These are phyloP conservation scores for Huntiella omanensis DNA, from an alignment of 2,329 filamentous ascomycete genomes.

Conservation along the genomic window DNA sequence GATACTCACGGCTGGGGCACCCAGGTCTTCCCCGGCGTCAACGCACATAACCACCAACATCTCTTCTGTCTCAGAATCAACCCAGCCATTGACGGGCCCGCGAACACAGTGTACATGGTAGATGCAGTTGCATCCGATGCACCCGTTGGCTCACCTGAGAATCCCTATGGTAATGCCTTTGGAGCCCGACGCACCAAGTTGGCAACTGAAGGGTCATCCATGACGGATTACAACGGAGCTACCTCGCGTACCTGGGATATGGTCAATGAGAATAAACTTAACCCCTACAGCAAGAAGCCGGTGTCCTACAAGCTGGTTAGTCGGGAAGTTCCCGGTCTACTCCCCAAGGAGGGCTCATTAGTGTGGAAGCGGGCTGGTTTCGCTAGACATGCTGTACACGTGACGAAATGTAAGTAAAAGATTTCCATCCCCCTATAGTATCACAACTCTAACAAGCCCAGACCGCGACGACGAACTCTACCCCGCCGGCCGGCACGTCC, in stretches of 20 bases:
- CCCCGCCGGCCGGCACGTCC: conserved; percentile 72
- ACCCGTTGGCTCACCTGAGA: conserved; percentile 57
- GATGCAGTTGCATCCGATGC: conserved; percentile 55
- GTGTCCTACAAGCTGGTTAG: conserved; percentile 79
- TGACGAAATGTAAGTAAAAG: conserved; percentile 56
- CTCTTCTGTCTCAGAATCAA: conserved; percentile 82
- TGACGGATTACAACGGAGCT: conserved; percentile 62
- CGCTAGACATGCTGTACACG: conserved; percentile 69
- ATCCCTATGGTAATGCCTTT: conserved; percentile 81
- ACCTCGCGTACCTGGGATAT: conserved; percentile 83
- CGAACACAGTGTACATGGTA: conserved; percentile 71
- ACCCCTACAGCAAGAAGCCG: conserved; percentile 71
- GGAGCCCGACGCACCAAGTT: conserved; percentile 70
- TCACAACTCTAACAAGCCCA: conserved; percentile 16
- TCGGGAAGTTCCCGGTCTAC: conserved; percentile 56
- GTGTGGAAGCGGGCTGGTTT: conserved; percentile 86
- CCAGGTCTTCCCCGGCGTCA: conserved; percentile 74
- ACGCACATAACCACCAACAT: conserved; percentile 92
- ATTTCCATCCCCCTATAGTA: background rate
- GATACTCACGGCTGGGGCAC: conserved; percentile 78
- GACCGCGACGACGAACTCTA: conserved; percentile 68
- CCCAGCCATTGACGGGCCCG: conserved; percentile 66
- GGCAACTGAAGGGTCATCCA: conserved; percentile 45
- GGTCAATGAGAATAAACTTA: conserved; percentile 63
- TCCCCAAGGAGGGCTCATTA: conserved; percentile 64